Base-by-base conservation (phyloP, 345 rosid species). In the Gynandropsis gynandra region DNA sequence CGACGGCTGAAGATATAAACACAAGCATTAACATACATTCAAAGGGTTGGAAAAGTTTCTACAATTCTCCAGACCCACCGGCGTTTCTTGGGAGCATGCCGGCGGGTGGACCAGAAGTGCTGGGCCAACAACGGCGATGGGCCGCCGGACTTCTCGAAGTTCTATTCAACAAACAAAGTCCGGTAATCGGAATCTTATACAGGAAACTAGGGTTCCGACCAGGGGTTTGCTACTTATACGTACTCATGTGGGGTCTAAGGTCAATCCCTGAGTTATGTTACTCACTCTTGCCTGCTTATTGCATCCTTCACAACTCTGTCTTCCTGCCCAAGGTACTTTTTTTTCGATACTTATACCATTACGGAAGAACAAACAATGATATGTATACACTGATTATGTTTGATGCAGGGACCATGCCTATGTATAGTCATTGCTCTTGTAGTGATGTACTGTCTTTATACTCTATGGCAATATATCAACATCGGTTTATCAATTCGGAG, bases 111-210 rank as follows among this genome's bases (percentile, higher is more conserved):
- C 77, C 85, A 0, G 64, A 45, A 3, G 46, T 65, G 0, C 41
- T 85, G 82, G 36, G 47, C 40, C 95, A 85, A 20, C 69, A 66
- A 17, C 78, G 78, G 52, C 71, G 89, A 48, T 89, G 93, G 93
- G 55, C 71, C 10, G 73, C 83, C 0, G 95, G 93, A 6, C 4
- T 76, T 10, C 79, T 78, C 7, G 89, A 85, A 66, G 34, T 76
- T 21, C 48, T 79, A 37, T 43, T 80, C 37, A 63, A 64, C 62
- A 61, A 47, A 35, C 61, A 24, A 7, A 74, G 21, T 63, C 93
- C 87, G 0, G 52, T 81, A 8, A 5, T 50, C 29, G 73, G 48
- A 16, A 33, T 56, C 11, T 11, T 75, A 36, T 24, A 36, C 0
- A 51, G 52, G 0, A 65, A 66, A 45, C 69, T 85, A 47, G 78